These are phyloP conservation scores for Xylaria venustula DNA, from an alignment of 495 filamentous ascomycete species.

Conservation along the genomic window DNA sequence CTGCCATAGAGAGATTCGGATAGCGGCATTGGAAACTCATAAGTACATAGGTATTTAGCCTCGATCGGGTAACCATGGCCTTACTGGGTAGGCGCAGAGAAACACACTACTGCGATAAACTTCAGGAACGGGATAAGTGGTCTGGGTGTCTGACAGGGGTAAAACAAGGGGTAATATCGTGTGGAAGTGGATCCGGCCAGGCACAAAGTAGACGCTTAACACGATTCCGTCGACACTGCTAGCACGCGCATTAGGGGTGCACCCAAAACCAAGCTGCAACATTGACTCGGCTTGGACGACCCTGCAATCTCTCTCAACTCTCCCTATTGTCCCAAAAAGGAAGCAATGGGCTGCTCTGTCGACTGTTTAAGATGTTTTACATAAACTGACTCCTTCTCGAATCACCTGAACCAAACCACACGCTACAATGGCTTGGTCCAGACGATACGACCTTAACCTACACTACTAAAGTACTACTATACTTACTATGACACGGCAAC, in stretches of 20 bases:
- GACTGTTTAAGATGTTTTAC: background rate
- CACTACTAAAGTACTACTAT: too few relatives aligned
- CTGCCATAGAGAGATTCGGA: too few relatives aligned
- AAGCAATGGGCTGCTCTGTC: slow-evolving; percentile 5
- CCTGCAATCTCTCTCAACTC: slow-evolving; percentile 11
- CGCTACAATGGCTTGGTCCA: background rate
- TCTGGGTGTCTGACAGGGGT: slow-evolving; percentile 1
- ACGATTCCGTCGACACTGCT: background rate
- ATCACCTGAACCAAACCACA: too few relatives aligned
- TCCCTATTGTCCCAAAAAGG: background rate
- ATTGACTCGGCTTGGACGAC: slow-evolving; percentile 2
- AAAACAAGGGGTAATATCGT: slow-evolving; percentile 13
- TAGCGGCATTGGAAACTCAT: too few relatives aligned
- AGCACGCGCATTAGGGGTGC: background rate
- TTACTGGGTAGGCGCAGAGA: too few relatives aligned
- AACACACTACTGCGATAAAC: background rate
- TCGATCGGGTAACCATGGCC: background rate
- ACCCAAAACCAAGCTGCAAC: slow-evolving; percentile 12
- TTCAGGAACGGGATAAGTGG: slow-evolving; percentile 6
- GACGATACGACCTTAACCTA: too few relatives aligned
- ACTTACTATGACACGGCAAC: background rate
- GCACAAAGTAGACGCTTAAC: background rate
- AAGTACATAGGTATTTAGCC: background rate
- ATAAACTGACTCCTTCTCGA: too few relatives aligned
- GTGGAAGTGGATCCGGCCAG: slow-evolving; percentile 1